Base-by-base conservation (phyloP, 1,284 basidiomycete genomes). In the Sporisorium iseilematis-ciliati region DNA sequence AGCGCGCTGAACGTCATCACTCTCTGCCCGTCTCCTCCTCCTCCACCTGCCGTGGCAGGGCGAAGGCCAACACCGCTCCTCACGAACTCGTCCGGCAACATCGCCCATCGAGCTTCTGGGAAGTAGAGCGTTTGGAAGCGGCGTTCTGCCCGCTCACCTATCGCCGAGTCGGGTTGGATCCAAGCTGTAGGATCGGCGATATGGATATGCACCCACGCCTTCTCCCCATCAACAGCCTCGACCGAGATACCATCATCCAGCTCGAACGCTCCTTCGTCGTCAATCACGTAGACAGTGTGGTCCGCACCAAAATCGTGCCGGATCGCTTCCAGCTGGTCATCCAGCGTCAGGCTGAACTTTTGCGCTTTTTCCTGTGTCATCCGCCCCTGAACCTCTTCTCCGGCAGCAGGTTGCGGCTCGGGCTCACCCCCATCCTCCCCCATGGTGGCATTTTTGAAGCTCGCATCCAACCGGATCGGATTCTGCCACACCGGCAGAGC, bases 191-290 rank as follows among this genome's bases (percentile, higher is more conserved):
- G 95, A 84, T 99, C 96, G 8, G 97, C 96, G 59, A 99, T 89
- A 83, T 99, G 96, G 20, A 92, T 88, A 80, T 98, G 96, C 16
- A 97, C 82, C 97, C 97, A 99, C 56, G 71, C 87, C 80, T 63
- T 48, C 0, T 69, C 66, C 21, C 91, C 87, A 2, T 86, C 77
- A 73, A 92, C 49, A 5, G 53, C 51, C 59, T 81, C 78, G 51
- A 98, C 83, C 0, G 95, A 96, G 38, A 99, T 83, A 1, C 94
- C 97, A 84, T 99, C 97, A 81, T 99, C 97, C 29, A 99, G 89
- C 85, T 99, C 97, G 77, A 92, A 87, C 0, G 97, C 95, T 6
- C 81, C 84, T 0, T 88, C 82, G 76, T 95, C 93, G 83, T 99
- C 97, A 60, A 99, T 92, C 20, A 97, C 92, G 85, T 92, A 98